phyloP scores from a whole-genome alignment of 2,329 filamentous ascomycete species.

The Orbilia javanica region DNA sequence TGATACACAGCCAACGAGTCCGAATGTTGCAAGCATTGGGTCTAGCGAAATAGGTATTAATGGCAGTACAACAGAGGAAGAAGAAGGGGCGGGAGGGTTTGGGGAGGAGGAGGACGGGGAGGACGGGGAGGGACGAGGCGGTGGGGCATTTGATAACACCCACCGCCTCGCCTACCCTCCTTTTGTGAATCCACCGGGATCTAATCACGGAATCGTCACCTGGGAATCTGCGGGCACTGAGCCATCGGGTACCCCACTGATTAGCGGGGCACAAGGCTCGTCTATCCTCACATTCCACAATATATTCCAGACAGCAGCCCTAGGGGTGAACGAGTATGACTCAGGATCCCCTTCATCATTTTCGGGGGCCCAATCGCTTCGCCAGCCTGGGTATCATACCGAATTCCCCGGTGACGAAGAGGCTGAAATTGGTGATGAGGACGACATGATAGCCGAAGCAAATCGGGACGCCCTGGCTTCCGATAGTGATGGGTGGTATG shows the following conservation, averaged over 20 bases:
- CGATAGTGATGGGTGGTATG: conserved; percentile 94
- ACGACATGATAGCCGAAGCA: conserved; percentile 94
- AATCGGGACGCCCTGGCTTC: conserved; percentile 94
- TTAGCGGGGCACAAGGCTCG: neutral
- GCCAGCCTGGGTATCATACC: conserved; percentile 62
- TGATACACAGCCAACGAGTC: neutral
- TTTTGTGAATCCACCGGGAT: conserved; percentile 39
- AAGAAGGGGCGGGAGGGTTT: no score
- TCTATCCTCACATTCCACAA: conserved; percentile 60
- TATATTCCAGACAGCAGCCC: conserved; percentile 64
- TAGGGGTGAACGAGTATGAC: conserved; percentile 65
- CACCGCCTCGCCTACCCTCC: conserved; percentile 18
- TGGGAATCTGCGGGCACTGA: neutral
- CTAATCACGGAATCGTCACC: neutral
- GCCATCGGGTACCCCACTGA: conserved; percentile 1
- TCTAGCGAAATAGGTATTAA: conserved; percentile 52
- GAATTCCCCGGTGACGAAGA: conserved; percentile 72
- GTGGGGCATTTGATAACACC: neutral
- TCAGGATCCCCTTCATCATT: conserved; percentile 63
- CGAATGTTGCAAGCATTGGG: neutral
- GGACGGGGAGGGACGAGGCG: neutral
- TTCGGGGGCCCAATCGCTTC: conserved; percentile 63
- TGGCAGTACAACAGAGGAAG: conserved; percentile 49
- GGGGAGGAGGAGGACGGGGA: conserved; percentile 15
- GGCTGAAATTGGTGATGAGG: conserved; percentile 78